These are phyloP conservation scores for Sordariomycetes sp. DNA, from an alignment of 2,329 filamentous ascomycete species.

Conservation along the genomic window DNA sequence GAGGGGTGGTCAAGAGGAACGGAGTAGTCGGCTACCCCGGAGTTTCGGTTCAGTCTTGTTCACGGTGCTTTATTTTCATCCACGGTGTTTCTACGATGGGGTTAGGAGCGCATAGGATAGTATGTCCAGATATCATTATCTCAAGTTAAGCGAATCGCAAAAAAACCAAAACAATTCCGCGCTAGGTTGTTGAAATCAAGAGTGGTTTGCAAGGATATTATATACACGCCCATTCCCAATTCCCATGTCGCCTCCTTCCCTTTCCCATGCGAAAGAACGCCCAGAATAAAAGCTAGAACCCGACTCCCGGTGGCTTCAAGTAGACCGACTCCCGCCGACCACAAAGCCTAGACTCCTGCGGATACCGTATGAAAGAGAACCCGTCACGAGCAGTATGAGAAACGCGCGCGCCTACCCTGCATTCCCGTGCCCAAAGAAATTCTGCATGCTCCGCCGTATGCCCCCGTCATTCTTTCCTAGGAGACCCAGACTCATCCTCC, in stretches of 20 bases:
- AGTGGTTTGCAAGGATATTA: background rate
- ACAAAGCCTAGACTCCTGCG: background rate
- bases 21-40: too few relatives aligned
- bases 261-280: background rate
- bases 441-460: conserved; percentile 34
- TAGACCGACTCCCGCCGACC: background rate
- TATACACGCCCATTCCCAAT: background rate
- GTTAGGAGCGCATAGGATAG: too few relatives aligned
- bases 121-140: too few relatives aligned
- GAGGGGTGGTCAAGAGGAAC: too few relatives aligned
- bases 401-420: background rate
- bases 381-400: too few relatives aligned
- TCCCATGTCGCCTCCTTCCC: background rate
- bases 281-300: background rate
- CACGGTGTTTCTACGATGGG: too few relatives aligned
- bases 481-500: conserved; percentile 37
- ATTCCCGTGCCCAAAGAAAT: conserved; percentile 13
- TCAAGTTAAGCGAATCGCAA: too few relatives aligned
- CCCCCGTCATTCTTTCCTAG: conserved; percentile 24
- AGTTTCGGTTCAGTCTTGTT: too few relatives aligned
- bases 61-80: too few relatives aligned
- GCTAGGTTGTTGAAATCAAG: background rate
- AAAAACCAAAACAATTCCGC: background rate
- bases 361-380: background rate
- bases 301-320: background rate